These are phyloP conservation scores for Annona cherimola DNA, from an alignment of 164 flowering plant genomes.

Conservation along the genomic window DNA sequence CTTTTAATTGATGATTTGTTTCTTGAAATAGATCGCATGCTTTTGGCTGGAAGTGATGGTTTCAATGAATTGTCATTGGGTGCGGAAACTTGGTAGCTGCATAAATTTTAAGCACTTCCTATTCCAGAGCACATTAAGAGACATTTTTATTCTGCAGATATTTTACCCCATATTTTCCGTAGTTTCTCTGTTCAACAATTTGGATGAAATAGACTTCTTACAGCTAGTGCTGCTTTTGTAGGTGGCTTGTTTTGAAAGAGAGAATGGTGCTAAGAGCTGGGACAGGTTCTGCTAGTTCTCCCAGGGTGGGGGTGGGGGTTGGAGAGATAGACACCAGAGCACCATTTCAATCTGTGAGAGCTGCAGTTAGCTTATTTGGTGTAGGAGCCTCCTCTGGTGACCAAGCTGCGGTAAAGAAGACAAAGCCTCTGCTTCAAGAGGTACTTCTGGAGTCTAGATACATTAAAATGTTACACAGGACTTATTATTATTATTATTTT, in stretches of 20 bases:
- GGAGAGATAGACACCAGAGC: slow-evolving; percentile 98
- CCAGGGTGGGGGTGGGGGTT: slow-evolving; percentile 56
- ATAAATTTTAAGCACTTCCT: neutral
- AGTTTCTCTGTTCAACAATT: too few relatives aligned
- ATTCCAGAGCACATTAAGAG: neutral
- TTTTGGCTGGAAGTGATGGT: neutral
- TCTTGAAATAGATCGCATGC: neutral
- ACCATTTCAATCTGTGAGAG: slow-evolving; percentile 96
- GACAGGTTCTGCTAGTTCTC: slow-evolving; percentile 40
- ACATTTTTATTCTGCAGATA: neutral
- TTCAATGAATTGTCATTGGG: neutral
- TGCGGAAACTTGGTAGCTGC: neutral
- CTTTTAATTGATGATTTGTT: too few relatives aligned
- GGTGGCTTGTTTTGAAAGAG: slow-evolving; percentile 6
- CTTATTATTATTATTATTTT: too few relatives aligned
- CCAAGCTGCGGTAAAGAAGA: slow-evolving; percentile 51
- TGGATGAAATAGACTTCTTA: neutral
- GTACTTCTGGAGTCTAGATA: slow-evolving; percentile 28
- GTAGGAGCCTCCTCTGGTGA: slow-evolving; percentile 79
- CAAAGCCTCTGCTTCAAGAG: slow-evolving; percentile 62
- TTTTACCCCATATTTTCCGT: neutral
- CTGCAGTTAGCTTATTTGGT: slow-evolving; percentile 85
- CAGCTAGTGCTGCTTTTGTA: slow-evolving; percentile 1
- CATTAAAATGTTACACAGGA: neutral
- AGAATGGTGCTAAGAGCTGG: slow-evolving; percentile 49